These are phyloP conservation scores for Colletotrichum navitas DNA, from an alignment of 2,329 filamentous ascomycete genomes.

Conservation along the genomic window DNA sequence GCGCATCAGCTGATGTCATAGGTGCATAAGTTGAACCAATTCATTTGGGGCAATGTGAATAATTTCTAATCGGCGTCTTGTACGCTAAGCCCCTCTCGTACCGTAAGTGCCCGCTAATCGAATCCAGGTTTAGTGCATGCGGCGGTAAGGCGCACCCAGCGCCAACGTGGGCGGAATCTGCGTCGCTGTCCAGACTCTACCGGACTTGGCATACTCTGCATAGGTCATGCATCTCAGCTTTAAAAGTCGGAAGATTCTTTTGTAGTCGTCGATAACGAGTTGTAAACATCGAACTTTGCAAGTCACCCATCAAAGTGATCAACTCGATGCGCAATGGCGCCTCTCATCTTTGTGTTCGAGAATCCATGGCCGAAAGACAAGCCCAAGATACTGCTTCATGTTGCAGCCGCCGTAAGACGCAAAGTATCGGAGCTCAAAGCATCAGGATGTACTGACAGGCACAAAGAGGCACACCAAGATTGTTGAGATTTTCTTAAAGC, in stretches of 20 bases:
- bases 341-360: conserved; percentile 17
- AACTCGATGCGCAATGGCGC: not conserved
- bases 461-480: conserved; percentile 37
- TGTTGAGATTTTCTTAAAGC: conserved; percentile 39
- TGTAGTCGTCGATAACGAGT: too few species aligned
- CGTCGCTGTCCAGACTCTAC: conserved; percentile 7
- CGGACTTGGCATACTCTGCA: conserved; percentile 18
- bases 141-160: not conserved
- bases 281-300: not conserved
- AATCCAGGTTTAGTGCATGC: conserved; percentile 16
- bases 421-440: too few species aligned
- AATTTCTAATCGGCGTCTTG: not conserved
- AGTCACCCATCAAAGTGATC: not conserved
- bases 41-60: not conserved
- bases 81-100: conserved; percentile 16
- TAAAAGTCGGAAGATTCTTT: not conserved
- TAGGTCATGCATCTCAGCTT: not conserved
- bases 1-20: not conserved
- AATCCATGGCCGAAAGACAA: conserved; percentile 23
- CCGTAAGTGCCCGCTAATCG: not conserved
- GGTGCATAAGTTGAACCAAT: not conserved
- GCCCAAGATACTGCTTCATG: conserved; percentile 6
- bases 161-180: conserved; percentile 10
- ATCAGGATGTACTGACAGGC: not conserved
- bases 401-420: conserved; percentile 17